Evolutionary conservation across 495 filamentous ascomycete species (phyloP).

Genomic region (Talaromyces wortmannii): DNA sequence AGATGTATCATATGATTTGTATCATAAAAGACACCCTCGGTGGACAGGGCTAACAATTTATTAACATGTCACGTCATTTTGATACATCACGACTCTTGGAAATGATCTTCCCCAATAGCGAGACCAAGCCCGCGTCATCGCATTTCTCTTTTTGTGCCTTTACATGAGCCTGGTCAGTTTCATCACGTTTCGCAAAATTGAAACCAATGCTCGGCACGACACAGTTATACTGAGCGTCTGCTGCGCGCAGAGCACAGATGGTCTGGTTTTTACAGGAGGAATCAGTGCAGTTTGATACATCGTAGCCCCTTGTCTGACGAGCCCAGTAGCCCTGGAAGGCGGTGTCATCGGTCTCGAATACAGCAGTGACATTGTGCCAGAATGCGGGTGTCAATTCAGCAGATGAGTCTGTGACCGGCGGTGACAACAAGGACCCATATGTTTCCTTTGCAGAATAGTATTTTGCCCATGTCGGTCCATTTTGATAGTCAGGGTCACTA

Average conservation of each 20-base stretch:
- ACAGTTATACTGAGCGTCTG: slow-evolving; percentile 26
- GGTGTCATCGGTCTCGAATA: slow-evolving; percentile 24
- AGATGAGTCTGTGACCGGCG: slow-evolving; percentile 20
- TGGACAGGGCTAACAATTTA: no score
- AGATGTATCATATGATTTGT: not conserved
- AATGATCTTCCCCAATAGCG: not conserved
- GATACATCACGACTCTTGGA: not conserved
- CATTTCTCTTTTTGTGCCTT: not conserved
- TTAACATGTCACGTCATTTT: not conserved
- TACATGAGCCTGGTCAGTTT: not conserved
- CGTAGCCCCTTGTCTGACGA: slow-evolving; percentile 26
- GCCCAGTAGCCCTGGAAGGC: slow-evolving; percentile 31
- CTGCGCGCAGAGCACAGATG: slow-evolving; percentile 35
- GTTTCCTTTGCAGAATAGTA: slow-evolving; percentile 47
- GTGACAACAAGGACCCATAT: slow-evolving; percentile 36
- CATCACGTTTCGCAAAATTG: slow-evolving; percentile 12
- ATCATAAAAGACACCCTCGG: not conserved
- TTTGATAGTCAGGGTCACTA: slow-evolving; percentile 32
- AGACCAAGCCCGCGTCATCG: not conserved
- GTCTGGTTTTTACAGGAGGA: slow-evolving; percentile 22
- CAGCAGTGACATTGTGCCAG: slow-evolving; percentile 49
- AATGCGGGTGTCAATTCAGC: slow-evolving; percentile 47
- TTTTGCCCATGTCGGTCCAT: slow-evolving; percentile 34
- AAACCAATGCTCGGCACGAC: slow-evolving; percentile 10
- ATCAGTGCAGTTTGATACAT: slow-evolving; percentile 20